Evolutionary conservation across 2,329 filamentous ascomycete species (phyloP).

Genomic region (Paraphaeosphaeria minitans): DNA sequence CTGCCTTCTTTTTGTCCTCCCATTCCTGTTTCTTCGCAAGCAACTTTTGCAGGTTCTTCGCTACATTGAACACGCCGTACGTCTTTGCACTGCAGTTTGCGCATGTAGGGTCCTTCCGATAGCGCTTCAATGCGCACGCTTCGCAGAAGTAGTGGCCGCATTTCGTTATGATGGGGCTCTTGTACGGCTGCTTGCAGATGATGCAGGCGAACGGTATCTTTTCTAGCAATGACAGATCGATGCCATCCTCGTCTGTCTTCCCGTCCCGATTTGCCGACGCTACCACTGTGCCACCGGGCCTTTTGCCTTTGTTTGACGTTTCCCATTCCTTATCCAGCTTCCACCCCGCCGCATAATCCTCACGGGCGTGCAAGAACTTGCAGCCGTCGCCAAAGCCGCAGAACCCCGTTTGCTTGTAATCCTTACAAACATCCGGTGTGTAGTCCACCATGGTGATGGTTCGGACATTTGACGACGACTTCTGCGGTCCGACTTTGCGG

Average conservation of each 20-base stretch:
- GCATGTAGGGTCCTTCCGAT: slow-evolving; percentile 84
- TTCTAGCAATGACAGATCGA: slow-evolving; percentile 75
- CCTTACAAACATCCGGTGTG: slow-evolving; percentile 92
- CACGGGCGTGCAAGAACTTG: slow-evolving; percentile 77
- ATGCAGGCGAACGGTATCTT: slow-evolving; percentile 90
- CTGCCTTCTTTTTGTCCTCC: slow-evolving; percentile 62
- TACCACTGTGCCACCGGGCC: slow-evolving; percentile 57
- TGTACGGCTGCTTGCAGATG: slow-evolving; percentile 81
- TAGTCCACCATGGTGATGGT: slow-evolving; percentile 91
- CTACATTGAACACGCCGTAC: slow-evolving; percentile 85
- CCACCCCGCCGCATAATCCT: slow-evolving; percentile 90
- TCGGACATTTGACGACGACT: slow-evolving; percentile 85
- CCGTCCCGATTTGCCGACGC: slow-evolving; percentile 61
- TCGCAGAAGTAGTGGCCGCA: slow-evolving; percentile 98
- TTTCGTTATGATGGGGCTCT: slow-evolving; percentile 80
- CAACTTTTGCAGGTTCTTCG: slow-evolving; percentile 80
- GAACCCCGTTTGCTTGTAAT: slow-evolving; percentile 75
- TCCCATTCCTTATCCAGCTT: slow-evolving; percentile 96
- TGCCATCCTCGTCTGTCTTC: slow-evolving; percentile 54
- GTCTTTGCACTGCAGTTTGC: slow-evolving; percentile 85
- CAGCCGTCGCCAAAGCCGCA: slow-evolving; percentile 79
- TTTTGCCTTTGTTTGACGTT: slow-evolving; percentile 69
- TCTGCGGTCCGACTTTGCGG: slow-evolving; percentile 80
- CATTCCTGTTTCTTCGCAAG: slow-evolving; percentile 73
- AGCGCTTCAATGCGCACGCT: slow-evolving; percentile 82